Percentiles rank a stretch among this genome's conserved stretches.
Conservation (phyloP, 352 stramenopile genomes). For the Phytophthora nicotianae region DNA sequence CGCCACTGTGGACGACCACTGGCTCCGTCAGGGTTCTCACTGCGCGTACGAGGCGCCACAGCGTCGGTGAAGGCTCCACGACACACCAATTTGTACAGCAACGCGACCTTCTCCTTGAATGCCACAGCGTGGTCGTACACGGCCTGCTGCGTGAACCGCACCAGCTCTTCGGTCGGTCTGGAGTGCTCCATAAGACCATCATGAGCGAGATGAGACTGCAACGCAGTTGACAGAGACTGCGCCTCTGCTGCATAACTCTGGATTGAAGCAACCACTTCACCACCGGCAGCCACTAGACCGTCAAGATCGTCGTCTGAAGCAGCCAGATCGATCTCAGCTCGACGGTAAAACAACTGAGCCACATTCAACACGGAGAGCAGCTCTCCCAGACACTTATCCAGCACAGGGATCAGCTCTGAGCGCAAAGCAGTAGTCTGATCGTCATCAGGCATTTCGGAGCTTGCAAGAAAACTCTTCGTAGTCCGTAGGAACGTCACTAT, state of each 20-base stretch:
- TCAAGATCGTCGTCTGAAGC: conserved; percentile 73
- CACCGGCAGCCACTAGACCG: conserved; percentile 59
- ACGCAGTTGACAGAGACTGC: conserved; percentile 42
- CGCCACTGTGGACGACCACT: conserved; percentile 68
- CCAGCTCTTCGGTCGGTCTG: conserved; percentile 36
- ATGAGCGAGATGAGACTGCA: conserved; percentile 49
- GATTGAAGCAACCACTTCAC: conserved; percentile 62
- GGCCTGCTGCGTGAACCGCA: conserved; percentile 51
- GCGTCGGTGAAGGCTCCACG: conserved; percentile 80
- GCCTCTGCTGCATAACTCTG: conserved; percentile 59
- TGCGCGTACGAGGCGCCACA: conserved; percentile 50
- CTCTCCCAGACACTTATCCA: conserved; percentile 56
- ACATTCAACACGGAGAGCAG: conserved; percentile 50
- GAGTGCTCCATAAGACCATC: conserved; percentile 24
- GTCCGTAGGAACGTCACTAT: conserved; percentile 57
- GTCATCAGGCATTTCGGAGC: conserved; percentile 35
- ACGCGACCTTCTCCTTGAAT: conserved; percentile 68
- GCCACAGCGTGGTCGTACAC: conserved; percentile 50
- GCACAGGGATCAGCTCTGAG: conserved; percentile 35
- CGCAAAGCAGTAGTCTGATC: conserved; percentile 34
- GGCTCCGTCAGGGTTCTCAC: conserved; percentile 21
- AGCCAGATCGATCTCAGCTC: conserved; percentile 71
- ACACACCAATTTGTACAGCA: conserved; percentile 79
- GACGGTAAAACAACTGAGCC: conserved; percentile 65
- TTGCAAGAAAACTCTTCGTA: conserved; percentile 36